Conservation (phyloP, 306 rosid species). For the Styphnolobium japonicum region DNA sequence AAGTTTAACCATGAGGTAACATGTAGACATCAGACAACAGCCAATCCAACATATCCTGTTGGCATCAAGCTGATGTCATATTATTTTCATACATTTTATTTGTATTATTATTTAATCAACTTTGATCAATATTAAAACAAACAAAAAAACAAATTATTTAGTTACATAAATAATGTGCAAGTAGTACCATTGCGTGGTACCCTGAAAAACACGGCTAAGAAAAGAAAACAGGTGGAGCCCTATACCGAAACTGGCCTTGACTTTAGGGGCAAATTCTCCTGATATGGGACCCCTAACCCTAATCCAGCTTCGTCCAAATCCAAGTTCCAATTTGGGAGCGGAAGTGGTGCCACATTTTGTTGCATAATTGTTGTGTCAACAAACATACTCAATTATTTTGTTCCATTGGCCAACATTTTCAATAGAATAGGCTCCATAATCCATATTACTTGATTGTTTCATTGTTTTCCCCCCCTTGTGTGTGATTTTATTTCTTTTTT, state of each 20-base stretch:
- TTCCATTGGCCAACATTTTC: not conserved
- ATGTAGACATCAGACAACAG: not conserved
- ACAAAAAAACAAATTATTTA: not conserved
- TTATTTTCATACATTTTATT: not conserved
- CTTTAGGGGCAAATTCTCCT: not conserved
- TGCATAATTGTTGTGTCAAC: slow-evolving; percentile 37
- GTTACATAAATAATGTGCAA: not conserved
- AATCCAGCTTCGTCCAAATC: not conserved
- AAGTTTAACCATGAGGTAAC: not conserved
- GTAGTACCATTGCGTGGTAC: not conserved
- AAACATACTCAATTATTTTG: slow-evolving; percentile 1
- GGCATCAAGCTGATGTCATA: slow-evolving; percentile 13
- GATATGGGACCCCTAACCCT: not conserved
- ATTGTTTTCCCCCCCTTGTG: not conserved
- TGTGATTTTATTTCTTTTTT: not conserved
- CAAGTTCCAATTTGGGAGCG: slow-evolving; percentile 29
- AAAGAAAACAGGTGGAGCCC: not conserved
- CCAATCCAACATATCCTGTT: not conserved
- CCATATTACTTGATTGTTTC: not conserved
- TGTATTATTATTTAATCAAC: not conserved
- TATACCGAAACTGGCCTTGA: slow-evolving; percentile 23
- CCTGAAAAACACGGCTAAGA: not conserved
- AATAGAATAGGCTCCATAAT: not conserved
- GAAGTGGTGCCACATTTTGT: slow-evolving; percentile 33
- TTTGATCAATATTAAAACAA: not conserved